Evolutionary conservation across 2,329 filamentous ascomycete species (phyloP), one percentile per base, ranked within the genome.

Genomic region (Diaporthe sp.): DNA sequence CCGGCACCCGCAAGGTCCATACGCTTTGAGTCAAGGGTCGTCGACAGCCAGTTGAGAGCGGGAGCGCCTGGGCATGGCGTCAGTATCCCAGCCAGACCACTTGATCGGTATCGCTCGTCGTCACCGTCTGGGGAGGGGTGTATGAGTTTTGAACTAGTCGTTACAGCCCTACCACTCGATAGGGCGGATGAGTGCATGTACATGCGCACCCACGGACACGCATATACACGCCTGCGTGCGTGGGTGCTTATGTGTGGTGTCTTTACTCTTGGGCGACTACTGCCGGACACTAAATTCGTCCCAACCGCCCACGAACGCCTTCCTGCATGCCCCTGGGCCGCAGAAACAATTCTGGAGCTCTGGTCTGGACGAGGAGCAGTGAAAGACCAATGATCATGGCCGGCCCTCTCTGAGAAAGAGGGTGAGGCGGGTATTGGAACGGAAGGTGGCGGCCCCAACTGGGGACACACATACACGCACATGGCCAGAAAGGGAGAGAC

Each of bases 31-130:
- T 55, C 71, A 58, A 75, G 71, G 71, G 65, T 71, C 56, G n/a
- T 51, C 47, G 19, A 50, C 37, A 47, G 42, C 37, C 25, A 50
- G 37, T 73, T 35, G 65, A 32, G 39, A 61, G 65, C 51, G 50
- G 65, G 25, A 73, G 59, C 55, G 66, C 61, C 70, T 59, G 74
- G 74, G 59, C 70, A 63, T 71, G 74, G 74, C 72, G 59, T 75
- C 68, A 63, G 56, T 39, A 50, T 63, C 70, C 59, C 56, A 44
- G 63, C 25, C 44, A 63, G 42, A 71, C 58, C 44, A 56, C 58
- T 47, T 42, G 68, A 66, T 68, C 59, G 44, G 30, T 44, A 51
- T 65, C 59, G 59, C 47, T 47, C 35, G 70, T 51, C 56, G 58
- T 71, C 56, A 55, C 44, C n/a, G 44, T 47, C 59, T 63, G 63